These are phyloP conservation scores for Colletotrichum filicis DNA, from an alignment of 2,329 filamentous ascomycete species.

Conservation along the genomic window DNA sequence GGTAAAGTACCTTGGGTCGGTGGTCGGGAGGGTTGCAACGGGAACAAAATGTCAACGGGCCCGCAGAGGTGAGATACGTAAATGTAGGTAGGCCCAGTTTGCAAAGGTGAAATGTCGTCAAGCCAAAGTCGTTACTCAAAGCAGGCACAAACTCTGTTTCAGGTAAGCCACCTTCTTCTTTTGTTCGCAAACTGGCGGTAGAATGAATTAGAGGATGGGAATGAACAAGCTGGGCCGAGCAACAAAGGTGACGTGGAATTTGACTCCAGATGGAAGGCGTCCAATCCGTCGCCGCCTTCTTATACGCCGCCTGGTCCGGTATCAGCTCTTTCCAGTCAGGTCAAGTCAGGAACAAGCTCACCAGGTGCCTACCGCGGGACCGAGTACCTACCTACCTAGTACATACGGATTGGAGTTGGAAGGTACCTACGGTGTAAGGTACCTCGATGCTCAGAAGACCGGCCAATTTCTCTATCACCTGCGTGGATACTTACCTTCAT, in stretches of 20 bases:
- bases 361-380: neutral
- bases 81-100: neutral
- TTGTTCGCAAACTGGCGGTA: neutral
- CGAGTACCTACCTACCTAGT: too few relatives aligned
- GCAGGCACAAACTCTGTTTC: slow-evolving; percentile 4
- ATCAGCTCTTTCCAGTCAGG: neutral
- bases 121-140: slow-evolving; percentile 12
- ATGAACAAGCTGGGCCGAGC: neutral
- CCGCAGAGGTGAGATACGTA: slow-evolving; percentile 7
- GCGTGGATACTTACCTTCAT: too few relatives aligned
- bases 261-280: neutral
- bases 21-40: neutral
- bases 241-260: neutral
- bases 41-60: neutral
- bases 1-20: neutral
- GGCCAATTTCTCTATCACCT: too few relatives aligned
- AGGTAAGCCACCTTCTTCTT: neutral
- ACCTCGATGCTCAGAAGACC: too few relatives aligned
- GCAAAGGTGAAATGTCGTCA: slow-evolving; percentile 6
- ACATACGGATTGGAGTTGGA: too few relatives aligned
- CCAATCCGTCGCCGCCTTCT: neutral
- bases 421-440: too few relatives aligned
- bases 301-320: neutral
- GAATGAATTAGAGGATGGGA: neutral
- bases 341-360: neutral